Evolutionary conservation across 441 rosid species (phyloP), one percentile per base, ranked within the genome.

Genomic region (Arabidopsis lyrata): DNA sequence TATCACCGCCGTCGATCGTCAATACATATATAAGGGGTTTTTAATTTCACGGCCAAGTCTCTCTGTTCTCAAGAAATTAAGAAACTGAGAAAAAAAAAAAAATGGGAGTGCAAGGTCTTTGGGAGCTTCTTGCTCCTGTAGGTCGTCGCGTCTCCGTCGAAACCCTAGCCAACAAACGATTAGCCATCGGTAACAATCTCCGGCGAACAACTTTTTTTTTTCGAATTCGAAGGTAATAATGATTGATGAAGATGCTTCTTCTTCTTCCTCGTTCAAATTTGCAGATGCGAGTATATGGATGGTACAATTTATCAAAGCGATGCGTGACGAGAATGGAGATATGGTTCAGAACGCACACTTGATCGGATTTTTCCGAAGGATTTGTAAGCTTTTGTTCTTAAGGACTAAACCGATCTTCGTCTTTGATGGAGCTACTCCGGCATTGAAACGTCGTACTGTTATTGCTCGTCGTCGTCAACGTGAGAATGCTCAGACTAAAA

Each of bases 141-240:
- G 97, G 99, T 74, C 96, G 97, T 31, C 97, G 99, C 48, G 99
- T 93, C 4, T 95, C 98, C 55, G 97, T 95, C 22, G 97, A 93
- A 77, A 93, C 99, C 72, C 84, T 95, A 34, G 81, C 98, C 74
- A 96, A 93, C 0, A 90, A 88, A 76, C 91, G 82, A 73, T 86
- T 93, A 44, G 99, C 98, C 66, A 90, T 93, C 41, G 97, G 99
- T 92, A 79, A 13, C 2, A 13, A 14, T 48, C n/a, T 1, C 44
- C 68, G 41, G 9, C 78, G 63, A 68, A 31, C 73, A 47, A 36
- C 31, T n/a, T n/a, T n/a, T n/a, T n/a, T n/a, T n/a, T n/a, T n/a
- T n/a, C n/a, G n/a, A n/a, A n/a, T n/a, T n/a, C n/a, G n/a, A n/a
- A n/a, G n/a, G n/a, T n/a, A n/a, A n/a, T n/a, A n/a, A n/a, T n/a